phyloP scores from a whole-genome alignment of 2,329 filamentous ascomycete genomes.

The Stachybotrys echinatus region DNA sequence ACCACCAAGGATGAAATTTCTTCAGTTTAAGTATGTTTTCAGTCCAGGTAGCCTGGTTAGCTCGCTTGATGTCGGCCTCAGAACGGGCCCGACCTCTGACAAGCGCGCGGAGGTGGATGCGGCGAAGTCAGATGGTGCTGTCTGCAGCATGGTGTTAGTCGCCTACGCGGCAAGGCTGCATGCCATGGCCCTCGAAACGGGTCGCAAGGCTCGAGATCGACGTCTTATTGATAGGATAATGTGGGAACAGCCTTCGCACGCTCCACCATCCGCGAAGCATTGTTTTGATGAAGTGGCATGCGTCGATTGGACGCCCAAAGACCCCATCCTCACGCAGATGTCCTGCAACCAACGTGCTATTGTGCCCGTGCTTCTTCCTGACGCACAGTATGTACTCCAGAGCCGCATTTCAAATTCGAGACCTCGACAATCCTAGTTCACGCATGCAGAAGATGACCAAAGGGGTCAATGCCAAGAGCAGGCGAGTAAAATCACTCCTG shows the following conservation, averaged over 20 bases:
- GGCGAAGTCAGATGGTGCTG: not conserved
- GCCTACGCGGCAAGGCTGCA: not conserved
- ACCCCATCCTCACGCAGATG: too few relatives aligned
- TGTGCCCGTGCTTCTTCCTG: too few relatives aligned
- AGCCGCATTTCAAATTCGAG: too few relatives aligned
- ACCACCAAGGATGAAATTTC: not conserved
- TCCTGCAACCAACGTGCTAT: too few relatives aligned
- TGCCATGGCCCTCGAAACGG: not conserved
- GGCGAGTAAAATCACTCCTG: too few relatives aligned
- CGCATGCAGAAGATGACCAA: too few relatives aligned
- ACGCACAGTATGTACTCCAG: too few relatives aligned
- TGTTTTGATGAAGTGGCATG: not conserved
- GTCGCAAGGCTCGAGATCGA: not conserved
- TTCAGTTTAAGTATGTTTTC: not conserved
- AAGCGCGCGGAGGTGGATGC: not conserved
- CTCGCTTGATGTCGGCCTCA: slow-evolving; percentile 6
- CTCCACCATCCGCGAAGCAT: not conserved
- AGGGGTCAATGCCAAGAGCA: too few relatives aligned
- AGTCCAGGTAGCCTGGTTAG: not conserved
- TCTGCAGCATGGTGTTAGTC: not conserved
- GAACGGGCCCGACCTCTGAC: not conserved
- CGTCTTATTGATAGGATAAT: not conserved
- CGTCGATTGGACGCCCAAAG: too few relatives aligned
- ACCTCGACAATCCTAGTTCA: too few relatives aligned
- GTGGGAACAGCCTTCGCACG: too few relatives aligned